Evolutionary conservation across 331 rosid genomes (phyloP).

Genomic region (Quercus phellos): DNA sequence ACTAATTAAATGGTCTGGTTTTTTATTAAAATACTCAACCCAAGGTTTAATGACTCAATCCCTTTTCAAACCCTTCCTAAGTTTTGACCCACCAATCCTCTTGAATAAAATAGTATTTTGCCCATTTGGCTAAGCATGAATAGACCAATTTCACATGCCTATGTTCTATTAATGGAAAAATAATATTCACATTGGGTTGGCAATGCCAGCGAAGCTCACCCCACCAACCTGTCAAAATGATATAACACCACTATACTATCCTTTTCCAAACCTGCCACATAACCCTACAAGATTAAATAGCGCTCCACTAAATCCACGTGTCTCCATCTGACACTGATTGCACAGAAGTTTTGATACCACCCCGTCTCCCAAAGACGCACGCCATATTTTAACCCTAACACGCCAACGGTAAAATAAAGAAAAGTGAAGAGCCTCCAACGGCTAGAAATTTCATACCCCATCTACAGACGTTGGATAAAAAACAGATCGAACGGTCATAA

Average conservation of each 20-base stretch:
- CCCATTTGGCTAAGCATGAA: too few relatives aligned
- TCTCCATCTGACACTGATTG: not conserved
- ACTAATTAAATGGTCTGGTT: too few relatives aligned
- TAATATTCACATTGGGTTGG: not conserved
- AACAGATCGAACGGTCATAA: conserved; percentile 43
- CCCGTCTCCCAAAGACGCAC: not conserved
- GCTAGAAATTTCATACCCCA: conserved; percentile 35
- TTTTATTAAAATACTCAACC: too few relatives aligned
- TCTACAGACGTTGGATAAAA: conserved; percentile 31
- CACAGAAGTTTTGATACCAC: not conserved
- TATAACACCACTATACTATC: too few relatives aligned
- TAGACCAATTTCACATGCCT: too few relatives aligned
- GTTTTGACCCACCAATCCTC: too few relatives aligned
- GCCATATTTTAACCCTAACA: not conserved
- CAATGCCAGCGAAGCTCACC: not conserved
- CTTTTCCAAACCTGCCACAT: not conserved
- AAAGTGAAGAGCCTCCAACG: conserved; percentile 34
- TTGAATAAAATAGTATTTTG: too few relatives aligned
- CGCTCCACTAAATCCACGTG: not conserved
- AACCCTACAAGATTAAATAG: not conserved
- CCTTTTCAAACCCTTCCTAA: too few relatives aligned
- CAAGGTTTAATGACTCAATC: too few relatives aligned
- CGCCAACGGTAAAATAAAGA: too few relatives aligned
- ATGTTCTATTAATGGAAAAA: too few relatives aligned
- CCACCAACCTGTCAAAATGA: too few relatives aligned